phyloP scores from a whole-genome alignment of 495 filamentous ascomycete species.

The Chaetomium tenue region DNA sequence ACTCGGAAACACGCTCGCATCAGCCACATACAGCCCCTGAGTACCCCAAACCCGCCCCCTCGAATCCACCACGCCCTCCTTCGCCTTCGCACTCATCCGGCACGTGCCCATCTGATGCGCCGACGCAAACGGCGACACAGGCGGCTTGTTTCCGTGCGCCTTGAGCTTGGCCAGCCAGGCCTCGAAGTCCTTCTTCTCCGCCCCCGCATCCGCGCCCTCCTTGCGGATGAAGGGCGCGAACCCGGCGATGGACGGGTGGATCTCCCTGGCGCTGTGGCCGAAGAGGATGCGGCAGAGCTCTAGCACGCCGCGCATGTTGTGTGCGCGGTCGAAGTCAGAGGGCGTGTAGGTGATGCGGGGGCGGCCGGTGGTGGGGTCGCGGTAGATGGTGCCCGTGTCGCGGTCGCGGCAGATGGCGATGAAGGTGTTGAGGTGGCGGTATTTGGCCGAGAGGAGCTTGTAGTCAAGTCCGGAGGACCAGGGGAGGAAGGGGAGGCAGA shows the following conservation, averaged over 20 bases:
- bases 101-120: constrained; percentile 95
- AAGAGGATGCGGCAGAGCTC: constrained; percentile 73
- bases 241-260: constrained; percentile 60
- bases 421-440: constrained; percentile 62
- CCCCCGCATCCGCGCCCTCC: constrained; percentile 14
- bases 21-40: constrained; percentile 70
- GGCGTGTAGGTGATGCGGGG: constrained; percentile 65
- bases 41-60: constrained; percentile 75
- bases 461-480: constrained; percentile 65
- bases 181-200: constrained; percentile 26
- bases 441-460: constrained; percentile 62
- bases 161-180: constrained; percentile 62
- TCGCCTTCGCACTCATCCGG: constrained; percentile 65
- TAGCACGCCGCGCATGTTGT: constrained; percentile 69
- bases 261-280: constrained; percentile 72
- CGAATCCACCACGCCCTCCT: constrained; percentile 70
- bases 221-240: constrained; percentile 64
- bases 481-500: constrained; percentile 54
- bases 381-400: constrained; percentile 69
- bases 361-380: constrained; percentile 65
- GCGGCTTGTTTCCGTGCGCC: constrained; percentile 49
- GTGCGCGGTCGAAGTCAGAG: constrained; percentile 64
- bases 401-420: constrained; percentile 71
- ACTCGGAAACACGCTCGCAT: constrained; percentile 86
- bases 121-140: constrained; percentile 45